Base-by-base conservation (phyloP, 2,329 filamentous ascomycete species). In the Fusarium cicatricum region DNA sequence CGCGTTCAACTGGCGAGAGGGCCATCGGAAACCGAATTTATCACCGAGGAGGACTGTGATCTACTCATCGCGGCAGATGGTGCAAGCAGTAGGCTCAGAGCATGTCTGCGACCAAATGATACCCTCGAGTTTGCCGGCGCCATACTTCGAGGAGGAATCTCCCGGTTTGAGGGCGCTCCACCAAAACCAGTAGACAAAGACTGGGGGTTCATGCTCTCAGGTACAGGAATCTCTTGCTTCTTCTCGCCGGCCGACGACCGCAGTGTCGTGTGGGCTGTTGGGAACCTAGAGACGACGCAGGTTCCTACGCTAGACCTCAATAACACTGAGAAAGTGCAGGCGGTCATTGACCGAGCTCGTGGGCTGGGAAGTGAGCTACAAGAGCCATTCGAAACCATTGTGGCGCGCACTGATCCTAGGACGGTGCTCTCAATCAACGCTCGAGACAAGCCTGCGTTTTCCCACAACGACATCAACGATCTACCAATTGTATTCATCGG, bases 61-160 rank as follows among this genome's bases (percentile, higher is more conserved):
- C 14, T 82, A 1, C 70, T 82, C 8, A 68, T 82, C 31, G 78
- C 72, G 1, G 78, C 79, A 0, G 80, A 82, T 54, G 80, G 80
- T 0, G 72, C 77, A 0, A 72, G 66, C 15, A 80, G 77, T 57
- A 78, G 74, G 51, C 66, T 81, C 3, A 67, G 80, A 29, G 61
- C 65, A 11, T 56, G 34, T 9, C 56, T 81, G 5, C 69, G 78
- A 15, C 78, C 78, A 9, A 54, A 71, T 7, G 77, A 81, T 46
- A 64, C 46, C 2, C 69, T 81, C 2, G 31, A 72, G 12, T 80
- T 75, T 59, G 68, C 74, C 1, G 78, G 78, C 0, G 74, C 74
- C 3, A 69, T 78, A 4, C 68, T 74, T 15, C 68, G 78, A 31
- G 72, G 69, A 2, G 80, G 77, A 1, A 70, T 71, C 6, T 70